Base-by-base conservation (phyloP, 2,329 filamentous ascomycete genomes). In the Monilinia vaccinii-corymbosi region DNA sequence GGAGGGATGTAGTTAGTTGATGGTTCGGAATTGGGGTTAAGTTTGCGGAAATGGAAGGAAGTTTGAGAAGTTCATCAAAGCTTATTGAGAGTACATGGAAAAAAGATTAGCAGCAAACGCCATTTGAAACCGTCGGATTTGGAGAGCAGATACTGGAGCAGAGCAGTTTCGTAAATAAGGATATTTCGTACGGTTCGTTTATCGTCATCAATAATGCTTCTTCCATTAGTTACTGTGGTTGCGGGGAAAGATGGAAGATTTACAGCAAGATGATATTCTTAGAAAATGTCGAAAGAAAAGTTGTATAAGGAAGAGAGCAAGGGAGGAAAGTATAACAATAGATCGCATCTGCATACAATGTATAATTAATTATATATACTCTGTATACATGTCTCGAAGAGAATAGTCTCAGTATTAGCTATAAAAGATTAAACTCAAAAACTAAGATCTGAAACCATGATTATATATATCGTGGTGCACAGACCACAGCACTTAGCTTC, bases 71-170 rank as follows among this genome's bases (percentile, higher is more conserved):
- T 50, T 45, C 36, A 48, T 38, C 36, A 59, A 53, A 28, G 48
- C 57, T 59, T 59, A 55, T 55, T 59, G 57, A 59, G 48, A 40
- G 40, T 36, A 45, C 7, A 38, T 18, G 25, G 13, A 16, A 23
- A 34, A 45, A 53, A 53, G 31, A 32, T 44, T 46, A 53, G 57
- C 32, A 59, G 13, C 13, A 34, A 59, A 59, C 57, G 57, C 57
- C 57, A 59, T 40, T 53, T 52, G 48, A 59, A 59, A 59, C 57
- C 48, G 42, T 38, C 38, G n/a, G 13, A 23, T 55, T 56, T 28
- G 49, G 40, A 55, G 23, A 38, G 11, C 40, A 48, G 48, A 50
- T 25, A 38, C 32, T 57, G 25, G 11, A 28, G 38, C 21, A 25
- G 18, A 40, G 48, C 23, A 38, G 34, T 38, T n/a, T 40, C 16